A percentile compares a stretch with the other conserved stretches of the same genome.
Evolutionary conservation across 2,329 filamentous ascomycete genomes (phyloP).

Genomic region (Xylariaceae sp.): DNA sequence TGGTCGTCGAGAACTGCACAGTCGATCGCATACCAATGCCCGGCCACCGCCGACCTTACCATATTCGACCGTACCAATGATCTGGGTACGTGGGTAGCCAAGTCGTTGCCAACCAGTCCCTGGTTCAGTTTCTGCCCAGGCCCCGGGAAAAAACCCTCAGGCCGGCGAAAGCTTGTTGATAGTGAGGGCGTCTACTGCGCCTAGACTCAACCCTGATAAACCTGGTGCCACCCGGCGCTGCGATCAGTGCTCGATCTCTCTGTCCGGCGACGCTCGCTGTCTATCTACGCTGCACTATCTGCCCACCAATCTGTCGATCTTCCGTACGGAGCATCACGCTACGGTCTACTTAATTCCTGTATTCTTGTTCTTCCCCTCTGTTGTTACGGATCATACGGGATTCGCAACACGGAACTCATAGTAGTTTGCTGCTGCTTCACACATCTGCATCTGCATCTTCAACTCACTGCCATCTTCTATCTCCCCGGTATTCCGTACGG

Average conservation of each 20-base stretch:
- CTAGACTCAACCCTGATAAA: conserved; percentile 14
- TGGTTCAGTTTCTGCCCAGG: conserved; percentile 4
- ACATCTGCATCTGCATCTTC: too few species aligned
- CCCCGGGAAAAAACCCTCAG: not conserved
- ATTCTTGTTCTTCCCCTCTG: not conserved
- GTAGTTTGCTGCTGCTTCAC: too few species aligned
- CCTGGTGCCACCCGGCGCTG: conserved; percentile 18
- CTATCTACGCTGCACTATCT: not conserved
- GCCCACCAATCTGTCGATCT: not conserved
- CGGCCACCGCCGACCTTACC: conserved; percentile 1
- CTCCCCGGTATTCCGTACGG: too few species aligned
- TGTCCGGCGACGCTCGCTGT: not conserved
- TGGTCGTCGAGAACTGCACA: conserved; percentile 3
- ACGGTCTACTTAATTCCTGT: not conserved
- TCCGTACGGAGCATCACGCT: too few species aligned
- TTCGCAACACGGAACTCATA: too few species aligned
- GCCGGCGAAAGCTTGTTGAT: conserved; percentile 15
- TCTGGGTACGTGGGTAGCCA: conserved; percentile 6
- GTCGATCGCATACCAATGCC: conserved; percentile 11
- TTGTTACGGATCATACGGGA: too few species aligned
- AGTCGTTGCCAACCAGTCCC: conserved; percentile 9
- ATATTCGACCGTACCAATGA: conserved; percentile 16
- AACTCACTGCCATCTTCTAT: too few species aligned
- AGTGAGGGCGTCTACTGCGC: conserved; percentile 6
- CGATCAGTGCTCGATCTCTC: conserved; percentile 5